Evolutionary conservation across 2,329 filamentous ascomycete species (phyloP).

Genomic region (Berkeleyomyces rouxiae): DNA sequence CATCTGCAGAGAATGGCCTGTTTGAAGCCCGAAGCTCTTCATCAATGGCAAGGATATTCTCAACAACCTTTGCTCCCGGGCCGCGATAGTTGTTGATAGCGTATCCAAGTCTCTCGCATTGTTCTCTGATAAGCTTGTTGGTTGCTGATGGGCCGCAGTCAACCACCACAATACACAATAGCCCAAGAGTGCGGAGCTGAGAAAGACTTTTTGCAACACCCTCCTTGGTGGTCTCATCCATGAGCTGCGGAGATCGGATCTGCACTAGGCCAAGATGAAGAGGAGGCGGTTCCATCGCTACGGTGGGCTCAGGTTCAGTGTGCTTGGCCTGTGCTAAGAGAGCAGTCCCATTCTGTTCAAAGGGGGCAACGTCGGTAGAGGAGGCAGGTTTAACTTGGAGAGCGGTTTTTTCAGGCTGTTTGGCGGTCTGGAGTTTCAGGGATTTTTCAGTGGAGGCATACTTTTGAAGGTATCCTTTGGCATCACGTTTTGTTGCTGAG

Average conservation of each 20-base stretch:
- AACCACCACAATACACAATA: slow-evolving; percentile 67
- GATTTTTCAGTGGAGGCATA: slow-evolving; percentile 33
- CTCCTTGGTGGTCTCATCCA: slow-evolving; percentile 50
- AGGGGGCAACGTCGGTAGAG: neutral
- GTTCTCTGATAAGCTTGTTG: slow-evolving; percentile 33
- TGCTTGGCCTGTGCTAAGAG: slow-evolving; percentile 4
- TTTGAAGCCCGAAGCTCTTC: neutral
- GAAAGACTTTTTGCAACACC: slow-evolving; percentile 72
- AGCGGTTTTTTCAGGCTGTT: neutral
- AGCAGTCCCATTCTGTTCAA: neutral
- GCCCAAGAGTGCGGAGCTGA: slow-evolving; percentile 66
- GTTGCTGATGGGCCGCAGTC: slow-evolving; percentile 42
- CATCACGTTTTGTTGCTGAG: slow-evolving; percentile 82
- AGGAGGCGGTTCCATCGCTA: slow-evolving; percentile 17
- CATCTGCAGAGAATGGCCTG: neutral
- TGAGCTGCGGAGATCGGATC: slow-evolving; percentile 53
- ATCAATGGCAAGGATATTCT: slow-evolving; percentile 23
- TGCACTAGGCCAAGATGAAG: slow-evolving; percentile 69
- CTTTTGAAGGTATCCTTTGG: slow-evolving; percentile 76
- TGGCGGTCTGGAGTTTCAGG: neutral
- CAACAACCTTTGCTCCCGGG: slow-evolving; percentile 51
- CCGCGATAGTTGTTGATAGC: slow-evolving; percentile 56
- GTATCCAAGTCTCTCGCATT: slow-evolving; percentile 57
- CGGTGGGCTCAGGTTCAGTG: slow-evolving; percentile 13
- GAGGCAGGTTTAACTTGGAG: slow-evolving; percentile 14